Base-by-base conservation (phyloP, 192 early-diverging fungal species). In the Podila horticola region DNA sequence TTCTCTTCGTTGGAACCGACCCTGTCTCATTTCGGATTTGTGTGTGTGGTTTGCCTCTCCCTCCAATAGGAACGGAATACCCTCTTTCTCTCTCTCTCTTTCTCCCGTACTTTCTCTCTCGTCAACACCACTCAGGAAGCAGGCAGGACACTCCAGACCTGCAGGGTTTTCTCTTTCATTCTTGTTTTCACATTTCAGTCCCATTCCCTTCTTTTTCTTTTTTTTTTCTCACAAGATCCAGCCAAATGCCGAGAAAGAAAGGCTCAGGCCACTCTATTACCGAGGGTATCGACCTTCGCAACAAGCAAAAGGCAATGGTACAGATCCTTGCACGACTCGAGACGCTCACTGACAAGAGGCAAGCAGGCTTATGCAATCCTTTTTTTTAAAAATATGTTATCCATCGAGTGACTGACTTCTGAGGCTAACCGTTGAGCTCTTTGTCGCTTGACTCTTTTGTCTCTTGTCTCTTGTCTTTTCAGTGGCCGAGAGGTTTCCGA, bases 401-500 rank as follows among this genome's bases (percentile, higher is more conserved):
- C 19, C 66, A 6, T 24, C 6, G 19, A 19, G 28, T 22, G 3
- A 1, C 10, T 29, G 8, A 38, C 65, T 26, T 45, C n/a, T 52
- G 13, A 58, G 8, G 45, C 11, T 38, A 20, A 20, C 9, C 0
- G 19, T 22, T 50, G 31, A 30, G 15, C 24, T 60, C 4, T 51
- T n/a, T 52, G 41, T 15, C 41, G 0, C 15, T 41, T 41, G 12
- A 11, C 38, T 0, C 38, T 52, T 24, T 52, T 24, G 26, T 62
- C 31, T 4, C 59, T 50, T 45, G 33, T 66, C 57, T 12, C 58
- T 19, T 45, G 45, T n/a, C n/a, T n/a, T n/a, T n/a, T n/a, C 69
- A 89, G 88, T 64, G 85, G 91, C 10, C 88, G 91, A 13, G 69
- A 84, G 20, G 84, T 94, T 49, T 83, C 92, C 45, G 93, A 95